phyloP scores from a whole-genome alignment of 345 rosid genomes.

The Corchorus capsularis region DNA sequence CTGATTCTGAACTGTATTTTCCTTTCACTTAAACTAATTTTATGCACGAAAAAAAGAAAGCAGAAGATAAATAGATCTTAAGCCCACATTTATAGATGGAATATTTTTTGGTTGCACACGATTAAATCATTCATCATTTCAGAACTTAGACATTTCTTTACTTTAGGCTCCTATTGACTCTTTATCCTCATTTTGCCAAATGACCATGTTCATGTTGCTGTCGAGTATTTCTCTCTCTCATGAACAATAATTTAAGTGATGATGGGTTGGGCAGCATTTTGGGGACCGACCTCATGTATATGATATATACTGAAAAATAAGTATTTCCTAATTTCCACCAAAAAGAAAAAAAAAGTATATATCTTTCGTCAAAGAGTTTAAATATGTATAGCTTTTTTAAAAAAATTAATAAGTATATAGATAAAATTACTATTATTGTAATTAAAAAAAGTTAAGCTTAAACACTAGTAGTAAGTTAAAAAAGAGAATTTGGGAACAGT shows the following conservation, averaged over 20 bases:
- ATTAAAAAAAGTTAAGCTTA: background rate
- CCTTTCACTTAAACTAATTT: too few relatives aligned
- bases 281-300: slow-evolving; percentile 24
- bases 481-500: slow-evolving; percentile 9
- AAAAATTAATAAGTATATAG: background rate
- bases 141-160: background rate
- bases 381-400: background rate
- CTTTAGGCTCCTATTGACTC: background rate
- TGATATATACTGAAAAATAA: background rate
- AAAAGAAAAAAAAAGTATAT: too few relatives aligned
- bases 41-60: too few relatives aligned
- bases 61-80: too few relatives aligned
- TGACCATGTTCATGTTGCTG: slow-evolving; percentile 18
- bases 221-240: slow-evolving; percentile 2
- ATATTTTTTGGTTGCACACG: background rate
- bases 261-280: slow-evolving; percentile 33
- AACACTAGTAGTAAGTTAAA: background rate
- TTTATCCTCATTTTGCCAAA: background rate
- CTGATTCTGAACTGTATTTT: too few relatives aligned
- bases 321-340: too few relatives aligned
- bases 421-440: background rate
- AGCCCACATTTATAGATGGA: too few relatives aligned
- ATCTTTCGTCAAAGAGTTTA: background rate
- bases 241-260: slow-evolving; percentile 23
- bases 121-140: background rate